Conservation (phyloP, 2,329 filamentous ascomycete genomes). For the Cladosporium phlei region DNA sequence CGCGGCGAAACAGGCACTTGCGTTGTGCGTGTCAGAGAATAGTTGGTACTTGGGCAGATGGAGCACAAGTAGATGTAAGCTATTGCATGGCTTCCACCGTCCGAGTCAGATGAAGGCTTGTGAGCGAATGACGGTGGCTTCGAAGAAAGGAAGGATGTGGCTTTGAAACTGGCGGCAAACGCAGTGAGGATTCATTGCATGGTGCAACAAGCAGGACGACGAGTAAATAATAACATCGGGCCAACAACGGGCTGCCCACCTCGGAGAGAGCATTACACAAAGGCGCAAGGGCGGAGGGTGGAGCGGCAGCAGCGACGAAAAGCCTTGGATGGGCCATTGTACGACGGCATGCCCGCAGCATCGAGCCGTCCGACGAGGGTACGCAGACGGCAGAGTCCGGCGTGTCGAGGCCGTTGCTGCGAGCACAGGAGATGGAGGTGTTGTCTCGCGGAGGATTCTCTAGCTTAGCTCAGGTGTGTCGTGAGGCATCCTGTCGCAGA, state of each 20-base stretch:
- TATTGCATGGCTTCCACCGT: conserved; percentile 2
- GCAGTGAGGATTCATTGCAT: conserved; percentile 18
- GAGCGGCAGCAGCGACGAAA: conserved; percentile 4
- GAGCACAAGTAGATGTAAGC: background rate
- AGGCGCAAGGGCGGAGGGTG: conserved; percentile 24
- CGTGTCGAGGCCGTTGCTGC: conserved; percentile 1
- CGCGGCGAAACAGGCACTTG: background rate
- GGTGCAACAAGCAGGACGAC: conserved; percentile 15
- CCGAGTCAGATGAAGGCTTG: too few species aligned
- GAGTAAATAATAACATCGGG: conserved; percentile 18
- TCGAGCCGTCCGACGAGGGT: conserved; percentile 6
- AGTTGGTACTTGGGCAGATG: background rate
- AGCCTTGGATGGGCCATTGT: conserved; percentile 12
- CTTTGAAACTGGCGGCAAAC: conserved; percentile 12
- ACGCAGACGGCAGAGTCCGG: background rate
- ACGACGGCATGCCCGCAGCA: conserved; percentile 13
- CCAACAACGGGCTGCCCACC: conserved; percentile 12
- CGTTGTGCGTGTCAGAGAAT: conserved; percentile 1
- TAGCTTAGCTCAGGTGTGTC: background rate
- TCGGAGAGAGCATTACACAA: conserved; percentile 19
- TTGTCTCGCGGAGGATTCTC: background rate
- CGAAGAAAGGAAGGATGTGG: conserved; percentile 13
- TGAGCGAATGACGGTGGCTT: conserved; percentile 17
- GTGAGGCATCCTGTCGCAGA: conserved; percentile 6
- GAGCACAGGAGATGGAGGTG: conserved; percentile 5